phyloP scores from a whole-genome alignment of 2,329 filamentous ascomycete genomes.

The Aspergillaceae sp. region DNA sequence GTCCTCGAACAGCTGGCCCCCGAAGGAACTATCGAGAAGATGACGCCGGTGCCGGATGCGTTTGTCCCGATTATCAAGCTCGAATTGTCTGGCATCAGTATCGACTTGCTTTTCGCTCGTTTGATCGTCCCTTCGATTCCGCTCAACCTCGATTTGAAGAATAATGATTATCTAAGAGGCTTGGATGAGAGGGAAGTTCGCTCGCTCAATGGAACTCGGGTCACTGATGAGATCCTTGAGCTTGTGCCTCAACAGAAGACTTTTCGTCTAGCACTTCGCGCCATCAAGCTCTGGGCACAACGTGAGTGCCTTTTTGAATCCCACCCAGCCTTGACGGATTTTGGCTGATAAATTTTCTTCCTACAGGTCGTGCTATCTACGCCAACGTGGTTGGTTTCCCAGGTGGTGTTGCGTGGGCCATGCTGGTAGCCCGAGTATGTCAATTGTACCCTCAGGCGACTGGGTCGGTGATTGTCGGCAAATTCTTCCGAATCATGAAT shows the following conservation, averaged over 20 bases:
- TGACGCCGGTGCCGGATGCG: conserved; percentile 78
- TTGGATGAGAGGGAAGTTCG: conserved; percentile 79
- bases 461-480: conserved; percentile 77
- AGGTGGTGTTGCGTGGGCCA: conserved; percentile 94
- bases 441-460: conserved; percentile 92
- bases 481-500: conserved; percentile 88
- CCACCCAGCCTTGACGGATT: too few species aligned
- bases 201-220: conserved; percentile 86
- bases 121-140: conserved; percentile 65
- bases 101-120: conserved; percentile 84
- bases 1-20: conserved; percentile 69
- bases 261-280: conserved; percentile 79
- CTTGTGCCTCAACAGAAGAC: conserved; percentile 83
- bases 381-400: conserved; percentile 95
- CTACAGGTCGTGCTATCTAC: conserved; percentile 69
- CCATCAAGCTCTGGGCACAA: conserved; percentile 95
- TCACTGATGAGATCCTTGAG: conserved; percentile 83
- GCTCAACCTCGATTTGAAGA: conserved; percentile 64
- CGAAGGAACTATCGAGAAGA: conserved; percentile 69
- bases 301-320: conserved; percentile 31
- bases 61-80: conserved; percentile 98
- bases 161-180: conserved; percentile 76
- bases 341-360: neutral
- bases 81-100: conserved; percentile 80
- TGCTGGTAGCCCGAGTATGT: conserved; percentile 91